Conservation (phyloP, 73 alveolate genomes). For the Symbiodinium natans region DNA sequence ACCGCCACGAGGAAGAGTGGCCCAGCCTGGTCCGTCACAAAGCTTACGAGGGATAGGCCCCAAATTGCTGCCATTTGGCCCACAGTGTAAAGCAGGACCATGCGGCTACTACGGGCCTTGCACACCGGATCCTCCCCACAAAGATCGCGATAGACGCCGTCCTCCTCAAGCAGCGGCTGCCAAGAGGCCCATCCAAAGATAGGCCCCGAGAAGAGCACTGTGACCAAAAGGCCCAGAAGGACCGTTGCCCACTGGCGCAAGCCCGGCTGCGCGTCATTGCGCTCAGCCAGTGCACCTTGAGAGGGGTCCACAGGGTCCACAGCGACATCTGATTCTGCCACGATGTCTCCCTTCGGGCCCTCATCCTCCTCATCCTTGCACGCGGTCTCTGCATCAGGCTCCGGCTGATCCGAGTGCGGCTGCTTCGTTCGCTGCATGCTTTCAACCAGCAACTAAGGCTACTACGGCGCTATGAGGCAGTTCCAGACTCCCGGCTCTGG, state of each 20-base stretch:
- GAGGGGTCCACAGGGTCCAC: neutral
- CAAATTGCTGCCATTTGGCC: constrained; percentile 25
- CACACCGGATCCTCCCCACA: neutral
- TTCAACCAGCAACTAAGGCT: neutral
- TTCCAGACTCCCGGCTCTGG: neutral
- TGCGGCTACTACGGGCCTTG: constrained; percentile 15
- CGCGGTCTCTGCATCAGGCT: neutral
- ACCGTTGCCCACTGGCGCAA: constrained; percentile 49
- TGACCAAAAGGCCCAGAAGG: constrained; percentile 19
- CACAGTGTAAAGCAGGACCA: constrained; percentile 39
- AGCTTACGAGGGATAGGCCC: constrained; percentile 25
- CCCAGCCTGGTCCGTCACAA: constrained; percentile 43
- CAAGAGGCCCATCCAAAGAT: constrained; percentile 63
- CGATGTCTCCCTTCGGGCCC: neutral
- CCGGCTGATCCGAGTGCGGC: neutral
- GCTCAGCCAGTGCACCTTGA: neutral
- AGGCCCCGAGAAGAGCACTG: constrained; percentile 54
- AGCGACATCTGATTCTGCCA: neutral
- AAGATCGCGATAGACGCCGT: constrained; percentile 3
- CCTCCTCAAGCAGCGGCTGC: constrained; percentile 83
- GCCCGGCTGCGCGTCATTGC: neutral
- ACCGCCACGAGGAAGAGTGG: constrained; percentile 24
- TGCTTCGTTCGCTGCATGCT: neutral
- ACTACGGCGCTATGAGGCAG: too few relatives aligned
- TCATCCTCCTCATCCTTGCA: neutral